Percentiles rank a stretch among this genome's conserved stretches.
phyloP scores from a whole-genome alignment of 495 filamentous ascomycete species.

The Halenospora varia region DNA sequence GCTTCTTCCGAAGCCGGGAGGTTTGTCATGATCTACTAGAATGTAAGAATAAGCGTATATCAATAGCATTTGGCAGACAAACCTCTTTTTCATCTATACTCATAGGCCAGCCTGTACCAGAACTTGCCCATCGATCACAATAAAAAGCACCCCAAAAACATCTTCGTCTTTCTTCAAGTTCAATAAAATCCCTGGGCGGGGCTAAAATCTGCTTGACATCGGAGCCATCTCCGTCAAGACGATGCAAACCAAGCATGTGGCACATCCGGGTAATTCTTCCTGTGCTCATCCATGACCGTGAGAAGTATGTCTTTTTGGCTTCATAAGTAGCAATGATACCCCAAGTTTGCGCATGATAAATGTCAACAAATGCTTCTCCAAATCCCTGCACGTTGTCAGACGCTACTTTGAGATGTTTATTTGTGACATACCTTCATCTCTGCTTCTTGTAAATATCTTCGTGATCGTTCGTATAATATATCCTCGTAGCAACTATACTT shows the following conservation, averaged over 20 bases:
- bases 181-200: constrained; percentile 84
- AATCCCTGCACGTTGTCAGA: constrained; percentile 41
- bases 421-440: constrained; percentile 66
- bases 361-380: constrained; percentile 76
- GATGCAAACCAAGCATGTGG: constrained; percentile 91
- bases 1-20: constrained; percentile 80
- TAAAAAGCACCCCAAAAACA: constrained; percentile 95
- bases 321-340: constrained; percentile 76
- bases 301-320: constrained; percentile 96
- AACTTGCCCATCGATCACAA: constrained; percentile 85
- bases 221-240: constrained; percentile 71
- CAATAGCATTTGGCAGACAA: neutral
- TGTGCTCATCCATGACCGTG: constrained; percentile 87
- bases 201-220: constrained; percentile 88
- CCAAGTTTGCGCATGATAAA: constrained; percentile 81
- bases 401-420: neutral
- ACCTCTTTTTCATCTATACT: constrained; percentile 79
- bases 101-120: constrained; percentile 97
- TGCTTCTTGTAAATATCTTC: constrained; percentile 82
- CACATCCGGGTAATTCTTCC: constrained; percentile 70
- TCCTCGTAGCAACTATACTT: constrained; percentile 72
- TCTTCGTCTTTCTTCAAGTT: constrained; percentile 83
- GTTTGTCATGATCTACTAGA: constrained; percentile 63
- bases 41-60: neutral
- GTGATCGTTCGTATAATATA: constrained; percentile 79